Evolutionary conservation across 495 filamentous ascomycete genomes (phyloP).

Genomic region (Glonium stellatum): DNA sequence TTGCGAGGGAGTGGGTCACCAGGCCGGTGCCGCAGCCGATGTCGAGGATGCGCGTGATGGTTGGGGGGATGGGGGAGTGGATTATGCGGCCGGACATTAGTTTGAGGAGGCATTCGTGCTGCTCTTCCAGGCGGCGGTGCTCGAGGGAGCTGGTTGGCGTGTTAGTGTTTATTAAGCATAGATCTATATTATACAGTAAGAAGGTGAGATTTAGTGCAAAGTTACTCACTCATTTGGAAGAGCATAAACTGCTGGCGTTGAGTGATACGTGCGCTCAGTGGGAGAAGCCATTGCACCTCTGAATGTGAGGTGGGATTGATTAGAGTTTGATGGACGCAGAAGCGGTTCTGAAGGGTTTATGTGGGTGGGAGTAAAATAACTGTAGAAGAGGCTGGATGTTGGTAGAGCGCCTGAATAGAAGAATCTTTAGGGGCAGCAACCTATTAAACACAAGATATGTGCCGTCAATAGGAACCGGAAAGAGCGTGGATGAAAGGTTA

Average conservation of each 20-base stretch:
- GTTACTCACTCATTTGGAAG: slow-evolving; percentile 14
- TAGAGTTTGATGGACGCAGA: too few relatives aligned
- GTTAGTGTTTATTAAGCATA: not conserved
- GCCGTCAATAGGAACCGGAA: too few relatives aligned
- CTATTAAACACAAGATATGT: too few relatives aligned
- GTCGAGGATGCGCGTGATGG: slow-evolving; percentile 2
- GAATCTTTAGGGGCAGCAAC: too few relatives aligned
- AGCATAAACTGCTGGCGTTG: slow-evolving; percentile 5
- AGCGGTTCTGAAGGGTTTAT: too few relatives aligned
- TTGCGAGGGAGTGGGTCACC: slow-evolving; percentile 4
- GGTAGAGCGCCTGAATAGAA: too few relatives aligned
- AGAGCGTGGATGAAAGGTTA: too few relatives aligned
- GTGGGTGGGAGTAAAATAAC: too few relatives aligned
- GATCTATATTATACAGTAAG: too few relatives aligned
- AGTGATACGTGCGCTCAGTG: not conserved
- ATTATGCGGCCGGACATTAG: slow-evolving; percentile 5
- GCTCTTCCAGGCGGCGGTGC: slow-evolving; percentile 7
- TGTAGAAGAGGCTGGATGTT: too few relatives aligned
- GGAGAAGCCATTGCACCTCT: too few relatives aligned
- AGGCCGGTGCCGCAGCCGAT: slow-evolving; percentile 12
- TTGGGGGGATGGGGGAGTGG: not conserved
- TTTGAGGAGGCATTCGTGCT: slow-evolving; percentile 3
- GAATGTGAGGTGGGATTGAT: too few relatives aligned
- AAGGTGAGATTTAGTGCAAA: not conserved
- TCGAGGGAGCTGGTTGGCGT: slow-evolving; percentile 3